phyloP scores from a whole-genome alignment of 208 protist species.

The Leishmania lainsoni region DNA sequence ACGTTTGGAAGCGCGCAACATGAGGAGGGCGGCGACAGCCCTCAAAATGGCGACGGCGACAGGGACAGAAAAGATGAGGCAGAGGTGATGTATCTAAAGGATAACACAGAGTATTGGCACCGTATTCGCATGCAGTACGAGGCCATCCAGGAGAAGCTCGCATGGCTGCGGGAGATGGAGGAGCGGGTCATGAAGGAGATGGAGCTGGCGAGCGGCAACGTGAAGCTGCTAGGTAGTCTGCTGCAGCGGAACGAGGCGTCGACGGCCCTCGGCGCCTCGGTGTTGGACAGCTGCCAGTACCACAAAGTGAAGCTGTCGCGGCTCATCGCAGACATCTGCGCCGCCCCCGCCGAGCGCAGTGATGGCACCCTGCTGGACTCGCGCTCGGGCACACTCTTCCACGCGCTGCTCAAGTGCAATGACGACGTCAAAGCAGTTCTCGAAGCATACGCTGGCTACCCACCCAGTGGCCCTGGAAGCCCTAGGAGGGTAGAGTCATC shows the following conservation, averaged over 20 bases:
- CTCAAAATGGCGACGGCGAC: not conserved
- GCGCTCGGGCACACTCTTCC: constrained; percentile 21
- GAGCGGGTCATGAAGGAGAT: constrained; percentile 43
- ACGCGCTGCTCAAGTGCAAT: constrained; percentile 36
- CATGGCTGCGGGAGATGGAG: constrained; percentile 24
- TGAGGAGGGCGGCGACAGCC: not conserved
- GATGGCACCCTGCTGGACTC: constrained; percentile 40
- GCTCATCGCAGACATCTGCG: constrained; percentile 39
- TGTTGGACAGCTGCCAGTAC: constrained; percentile 74
- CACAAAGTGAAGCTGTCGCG: constrained; percentile 65
- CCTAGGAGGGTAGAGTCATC: constrained; percentile 5
- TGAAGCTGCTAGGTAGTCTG: constrained; percentile 60
- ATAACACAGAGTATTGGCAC: constrained; percentile 34
- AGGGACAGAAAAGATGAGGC: not conserved
- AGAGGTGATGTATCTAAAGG: not conserved
- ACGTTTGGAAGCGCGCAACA: not conserved
- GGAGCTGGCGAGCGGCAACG: constrained; percentile 49
- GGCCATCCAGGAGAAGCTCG: constrained; percentile 31
- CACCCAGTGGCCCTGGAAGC: constrained; percentile 13
- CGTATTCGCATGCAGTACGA: constrained; percentile 30
- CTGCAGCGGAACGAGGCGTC: constrained; percentile 47
- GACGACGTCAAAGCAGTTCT: constrained; percentile 28
- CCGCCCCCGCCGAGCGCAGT: constrained; percentile 34
- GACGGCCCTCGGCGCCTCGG: constrained; percentile 53
- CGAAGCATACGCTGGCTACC: constrained; percentile 18